These are phyloP conservation scores for Erysimum cheiri DNA, from an alignment of 441 rosid species.

Conservation along the genomic window DNA sequence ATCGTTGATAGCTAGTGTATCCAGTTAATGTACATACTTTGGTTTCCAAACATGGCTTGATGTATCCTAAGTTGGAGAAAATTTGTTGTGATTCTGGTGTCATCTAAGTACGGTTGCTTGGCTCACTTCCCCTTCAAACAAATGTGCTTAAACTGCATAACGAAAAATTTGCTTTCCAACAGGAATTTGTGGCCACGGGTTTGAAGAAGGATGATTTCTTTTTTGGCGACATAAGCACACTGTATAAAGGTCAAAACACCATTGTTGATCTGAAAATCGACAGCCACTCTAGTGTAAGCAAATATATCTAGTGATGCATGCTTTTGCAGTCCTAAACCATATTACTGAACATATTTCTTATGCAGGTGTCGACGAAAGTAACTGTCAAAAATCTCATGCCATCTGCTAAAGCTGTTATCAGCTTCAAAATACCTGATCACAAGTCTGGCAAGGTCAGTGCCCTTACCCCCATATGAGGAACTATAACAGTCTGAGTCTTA, in stretches of 20 bases:
- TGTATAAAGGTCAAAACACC: conserved; percentile 68
- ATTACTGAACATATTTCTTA: conserved; percentile 30
- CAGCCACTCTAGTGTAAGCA: conserved; percentile 68
- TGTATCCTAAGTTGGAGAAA: not conserved
- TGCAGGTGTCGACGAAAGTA: conserved; percentile 74
- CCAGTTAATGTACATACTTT: not conserved
- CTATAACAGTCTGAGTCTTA: not conserved
- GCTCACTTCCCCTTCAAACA: not conserved
- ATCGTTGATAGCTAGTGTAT: conserved; percentile 11
- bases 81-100: conserved; percentile 3
- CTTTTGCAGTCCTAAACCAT: conserved; percentile 14
- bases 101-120: not conserved
- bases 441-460: conserved; percentile 90
- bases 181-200: conserved; percentile 81
- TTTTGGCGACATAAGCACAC: conserved; percentile 72
- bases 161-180: conserved; percentile 21
- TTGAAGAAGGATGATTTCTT: conserved; percentile 67
- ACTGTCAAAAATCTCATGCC: conserved; percentile 64
- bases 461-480: conserved; percentile 21
- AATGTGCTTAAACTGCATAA: not conserved
- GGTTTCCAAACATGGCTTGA: conserved; percentile 15
- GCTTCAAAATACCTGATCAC: conserved; percentile 84
- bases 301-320: conserved; percentile 30
- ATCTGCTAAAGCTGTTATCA: conserved; percentile 61
- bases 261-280: conserved; percentile 77